Conservation (phyloP, 306 rosid species). For the Gastrolobium villosum region DNA sequence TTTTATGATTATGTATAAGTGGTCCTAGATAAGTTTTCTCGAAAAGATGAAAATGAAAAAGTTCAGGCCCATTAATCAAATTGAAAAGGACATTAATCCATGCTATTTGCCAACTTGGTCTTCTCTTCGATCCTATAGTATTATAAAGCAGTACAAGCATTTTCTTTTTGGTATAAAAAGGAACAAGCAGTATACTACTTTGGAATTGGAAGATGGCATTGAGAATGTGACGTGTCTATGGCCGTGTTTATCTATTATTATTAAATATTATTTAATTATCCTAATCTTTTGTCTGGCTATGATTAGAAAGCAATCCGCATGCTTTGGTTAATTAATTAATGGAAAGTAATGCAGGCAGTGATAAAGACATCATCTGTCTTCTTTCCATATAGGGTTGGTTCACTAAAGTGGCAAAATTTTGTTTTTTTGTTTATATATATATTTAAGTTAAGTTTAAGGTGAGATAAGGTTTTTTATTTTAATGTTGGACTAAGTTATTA, state of each 20-base stretch:
- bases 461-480: neutral
- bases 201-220: constrained; percentile 36
- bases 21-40: constrained; percentile 36
- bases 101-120: constrained; percentile 19
- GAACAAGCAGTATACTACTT: constrained; percentile 31
- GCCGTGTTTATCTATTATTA: constrained; percentile 31
- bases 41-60: neutral
- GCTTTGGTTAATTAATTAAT: constrained; percentile 47
- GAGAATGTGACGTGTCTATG: constrained; percentile 40
- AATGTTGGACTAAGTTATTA: neutral
- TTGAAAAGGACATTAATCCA: constrained; percentile 38
- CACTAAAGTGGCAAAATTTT: constrained; percentile 55
- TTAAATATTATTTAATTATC: constrained; percentile 18
- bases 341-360: constrained; percentile 39
- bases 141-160: constrained; percentile 14
- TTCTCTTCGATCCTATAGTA: neutral
- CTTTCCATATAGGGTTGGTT: constrained; percentile 58
- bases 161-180: constrained; percentile 14
- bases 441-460: too few relatives aligned
- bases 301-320: constrained; percentile 68
- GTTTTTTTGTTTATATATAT: constrained; percentile 15
- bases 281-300: constrained; percentile 39
- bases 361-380: constrained; percentile 41
- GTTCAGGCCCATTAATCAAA: constrained; percentile 29
- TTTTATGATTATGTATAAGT: constrained; percentile 39